phyloP scores from a whole-genome alignment of 1,284 basidiomycete genomes.

The Ganoderma resinaceum region DNA sequence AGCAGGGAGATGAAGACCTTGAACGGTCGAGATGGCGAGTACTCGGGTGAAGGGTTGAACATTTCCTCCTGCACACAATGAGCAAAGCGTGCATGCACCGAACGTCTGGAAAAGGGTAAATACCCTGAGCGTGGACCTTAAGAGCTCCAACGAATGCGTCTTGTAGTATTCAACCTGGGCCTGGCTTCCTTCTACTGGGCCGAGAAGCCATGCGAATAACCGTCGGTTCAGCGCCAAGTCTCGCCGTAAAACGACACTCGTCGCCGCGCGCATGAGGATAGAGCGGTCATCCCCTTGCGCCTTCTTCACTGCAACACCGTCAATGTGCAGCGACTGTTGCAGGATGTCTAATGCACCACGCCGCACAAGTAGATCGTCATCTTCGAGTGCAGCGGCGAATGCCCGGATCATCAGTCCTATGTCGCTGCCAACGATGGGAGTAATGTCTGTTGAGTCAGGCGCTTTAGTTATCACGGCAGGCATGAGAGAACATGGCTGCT shows the following conservation, averaged over 20 bases:
- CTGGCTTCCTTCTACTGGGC: conserved; percentile 79
- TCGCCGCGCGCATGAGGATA: conserved; percentile 82
- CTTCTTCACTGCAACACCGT: conserved; percentile 73
- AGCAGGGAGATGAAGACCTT: conserved; percentile 95
- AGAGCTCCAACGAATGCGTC: conserved; percentile 70
- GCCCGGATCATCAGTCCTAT: conserved; percentile 93
- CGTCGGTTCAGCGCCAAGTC: conserved; percentile 95
- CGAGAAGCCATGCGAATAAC: conserved; percentile 93
- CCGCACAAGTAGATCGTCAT: conserved; percentile 89
- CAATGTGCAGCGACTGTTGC: conserved; percentile 74
- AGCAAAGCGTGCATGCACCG: not conserved
- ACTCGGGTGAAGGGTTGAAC: conserved; percentile 72
- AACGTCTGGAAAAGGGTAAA: not conserved
- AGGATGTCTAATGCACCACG: conserved; percentile 85
- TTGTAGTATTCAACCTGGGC: conserved; percentile 77
- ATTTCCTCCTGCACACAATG: conserved; percentile 66
- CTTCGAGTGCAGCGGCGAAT: conserved; percentile 88
- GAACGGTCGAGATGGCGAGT: conserved; percentile 85
- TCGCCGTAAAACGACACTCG: conserved; percentile 86
- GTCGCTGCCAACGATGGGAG: conserved; percentile 80
- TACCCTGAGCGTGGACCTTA: conserved; percentile 75
- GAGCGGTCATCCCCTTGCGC: conserved; percentile 71
- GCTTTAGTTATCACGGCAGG: conserved; percentile 15
- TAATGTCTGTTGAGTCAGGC: conserved; percentile 60
- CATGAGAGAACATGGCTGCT: not conserved